Percentiles rank a stretch among this genome's conserved stretches.
phyloP scores from a whole-genome alignment of 208 protist species.

The Acanthamoeba lenticulata region DNA sequence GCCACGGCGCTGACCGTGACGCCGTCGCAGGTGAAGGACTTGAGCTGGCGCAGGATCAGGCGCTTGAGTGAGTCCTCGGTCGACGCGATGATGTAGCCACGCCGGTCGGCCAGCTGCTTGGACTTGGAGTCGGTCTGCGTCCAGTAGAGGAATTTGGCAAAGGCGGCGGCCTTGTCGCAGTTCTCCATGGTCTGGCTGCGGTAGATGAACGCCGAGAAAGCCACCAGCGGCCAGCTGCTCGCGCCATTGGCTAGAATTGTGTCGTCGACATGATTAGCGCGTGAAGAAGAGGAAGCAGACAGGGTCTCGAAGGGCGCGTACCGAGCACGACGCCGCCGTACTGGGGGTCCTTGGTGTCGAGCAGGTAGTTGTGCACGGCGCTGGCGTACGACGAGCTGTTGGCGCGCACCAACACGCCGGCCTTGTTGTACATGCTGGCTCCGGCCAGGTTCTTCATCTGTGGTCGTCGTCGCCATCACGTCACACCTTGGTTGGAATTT shows the following conservation, averaged over 20 bases:
- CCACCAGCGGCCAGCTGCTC: neutral
- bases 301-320: too few species aligned
- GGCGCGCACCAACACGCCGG: too few species aligned
- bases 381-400: too few species aligned
- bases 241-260: neutral
- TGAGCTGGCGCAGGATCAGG: neutral
- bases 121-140: neutral
- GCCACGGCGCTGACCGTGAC: neutral
- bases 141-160: neutral
- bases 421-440: too few species aligned
- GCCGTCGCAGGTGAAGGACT: constrained; percentile 6
- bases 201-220: neutral
- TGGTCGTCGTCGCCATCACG: too few species aligned
- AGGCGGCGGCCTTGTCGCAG: neutral
- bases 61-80: neutral
- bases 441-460: too few species aligned
- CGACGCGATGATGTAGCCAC: neutral
- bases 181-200: neutral
- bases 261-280: too few species aligned
- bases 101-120: neutral
- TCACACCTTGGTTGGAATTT: too few species aligned
- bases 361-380: neutral
- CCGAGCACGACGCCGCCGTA: neutral
- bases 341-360: neutral
- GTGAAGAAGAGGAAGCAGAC: neutral